Evolutionary conservation across 2,329 filamentous ascomycete genomes (phyloP).

Genomic region (Fusarium dlaminii): DNA sequence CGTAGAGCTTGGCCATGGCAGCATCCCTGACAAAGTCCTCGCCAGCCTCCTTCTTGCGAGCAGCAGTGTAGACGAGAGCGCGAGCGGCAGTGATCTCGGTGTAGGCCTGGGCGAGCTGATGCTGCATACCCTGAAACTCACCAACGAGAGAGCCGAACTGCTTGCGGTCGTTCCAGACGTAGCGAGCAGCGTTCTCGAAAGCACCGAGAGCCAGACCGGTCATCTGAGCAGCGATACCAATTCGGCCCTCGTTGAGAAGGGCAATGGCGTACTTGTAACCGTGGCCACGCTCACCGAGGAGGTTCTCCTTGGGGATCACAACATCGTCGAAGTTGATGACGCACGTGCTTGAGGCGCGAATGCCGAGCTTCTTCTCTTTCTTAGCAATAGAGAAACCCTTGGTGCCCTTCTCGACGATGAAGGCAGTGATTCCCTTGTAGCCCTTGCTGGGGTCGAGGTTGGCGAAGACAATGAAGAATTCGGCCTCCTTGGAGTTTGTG

Average conservation of each 20-base stretch:
- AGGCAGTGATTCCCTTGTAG: slow-evolving; percentile 97
- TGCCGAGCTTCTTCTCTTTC: slow-evolving; percentile 99
- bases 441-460: slow-evolving; percentile 92
- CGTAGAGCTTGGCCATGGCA: slow-evolving; percentile 97
- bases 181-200: slow-evolving; percentile 91
- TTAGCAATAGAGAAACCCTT: slow-evolving; percentile 95
- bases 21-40: slow-evolving; percentile 95
- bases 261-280: slow-evolving; percentile 99
- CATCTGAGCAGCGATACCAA: slow-evolving; percentile 99
- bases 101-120: slow-evolving; percentile 96
- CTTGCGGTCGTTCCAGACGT: slow-evolving; percentile 98
- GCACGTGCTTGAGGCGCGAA: slow-evolving; percentile 94
- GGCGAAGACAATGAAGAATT: slow-evolving; percentile 97
- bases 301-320: slow-evolving; percentile 84
- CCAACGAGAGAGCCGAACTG: slow-evolving; percentile 95
- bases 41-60: slow-evolving; percentile 97
- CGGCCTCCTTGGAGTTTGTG: slow-evolving; percentile 93
- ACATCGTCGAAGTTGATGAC: slow-evolving; percentile 98
- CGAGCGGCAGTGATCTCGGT: slow-evolving; percentile 92
- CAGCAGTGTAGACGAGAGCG: slow-evolving; percentile 93
- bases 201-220: slow-evolving; percentile 93
- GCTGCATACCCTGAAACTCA: slow-evolving; percentile 99
- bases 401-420: slow-evolving; percentile 89
- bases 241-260: slow-evolving; percentile 93
- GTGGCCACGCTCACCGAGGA: slow-evolving; percentile 87